These are phyloP conservation scores for Pseudophaeomoniella oleicola DNA, from an alignment of 2,329 filamentous ascomycete species.

Conservation along the genomic window DNA sequence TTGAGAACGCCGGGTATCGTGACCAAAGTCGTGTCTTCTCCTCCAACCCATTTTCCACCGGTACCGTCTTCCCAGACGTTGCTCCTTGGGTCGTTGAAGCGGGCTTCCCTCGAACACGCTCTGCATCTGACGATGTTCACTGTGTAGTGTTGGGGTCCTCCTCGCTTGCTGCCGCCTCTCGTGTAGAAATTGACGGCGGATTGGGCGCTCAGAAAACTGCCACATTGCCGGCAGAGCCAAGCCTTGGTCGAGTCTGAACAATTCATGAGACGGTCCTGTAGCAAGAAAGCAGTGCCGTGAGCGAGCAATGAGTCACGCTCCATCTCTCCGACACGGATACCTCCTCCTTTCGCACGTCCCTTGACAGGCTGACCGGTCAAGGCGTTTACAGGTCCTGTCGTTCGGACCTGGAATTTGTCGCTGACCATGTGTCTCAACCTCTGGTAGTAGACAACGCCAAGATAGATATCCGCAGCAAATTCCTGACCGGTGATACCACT, in stretches of 20 bases:
- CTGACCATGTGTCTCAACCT: slow-evolving; percentile 98
- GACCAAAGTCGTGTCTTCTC: slow-evolving; percentile 79
- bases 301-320: slow-evolving; percentile 90
- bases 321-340: slow-evolving; percentile 99
- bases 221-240: slow-evolving; percentile 80
- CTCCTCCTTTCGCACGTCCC: slow-evolving; percentile 86
- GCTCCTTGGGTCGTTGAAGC: slow-evolving; percentile 52
- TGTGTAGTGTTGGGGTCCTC: slow-evolving; percentile 28
- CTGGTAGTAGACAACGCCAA: slow-evolving; percentile 97
- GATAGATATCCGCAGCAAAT: slow-evolving; percentile 86
- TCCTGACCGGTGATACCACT: slow-evolving; percentile 92
- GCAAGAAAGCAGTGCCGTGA: slow-evolving; percentile 84
- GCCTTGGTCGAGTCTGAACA: slow-evolving; percentile 86
- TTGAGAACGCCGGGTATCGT: slow-evolving; percentile 86
- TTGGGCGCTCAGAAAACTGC: slow-evolving; percentile 79
- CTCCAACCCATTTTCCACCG: slow-evolving; percentile 71
- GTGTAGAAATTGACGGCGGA: slow-evolving; percentile 20
- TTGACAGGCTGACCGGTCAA: slow-evolving; percentile 95
- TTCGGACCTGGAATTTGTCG: slow-evolving; percentile 97
- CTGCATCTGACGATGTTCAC: slow-evolving; percentile 61
- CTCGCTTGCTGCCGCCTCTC: slow-evolving; percentile 42
- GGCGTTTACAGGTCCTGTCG: slow-evolving; percentile 79
- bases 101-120: slow-evolving; percentile 55
- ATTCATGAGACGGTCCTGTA: slow-evolving; percentile 93
- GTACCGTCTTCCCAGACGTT: slow-evolving; percentile 78